These are phyloP conservation scores for Byssoonygena ceratinophila DNA, from an alignment of 2,329 filamentous ascomycete genomes.

Conservation along the genomic window DNA sequence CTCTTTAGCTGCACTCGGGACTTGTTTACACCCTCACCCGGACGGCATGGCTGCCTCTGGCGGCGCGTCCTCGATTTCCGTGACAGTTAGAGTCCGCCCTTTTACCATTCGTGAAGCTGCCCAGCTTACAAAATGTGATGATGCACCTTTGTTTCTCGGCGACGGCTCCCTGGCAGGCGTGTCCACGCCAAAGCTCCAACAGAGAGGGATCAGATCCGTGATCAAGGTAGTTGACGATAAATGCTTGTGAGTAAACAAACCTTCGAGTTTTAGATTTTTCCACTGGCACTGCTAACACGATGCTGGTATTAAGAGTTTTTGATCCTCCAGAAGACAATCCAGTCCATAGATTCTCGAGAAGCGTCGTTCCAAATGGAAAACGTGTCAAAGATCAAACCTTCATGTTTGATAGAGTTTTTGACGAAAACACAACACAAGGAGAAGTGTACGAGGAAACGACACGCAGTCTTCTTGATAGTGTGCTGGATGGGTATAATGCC, in stretches of 20 bases:
- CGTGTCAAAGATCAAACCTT: conserved; percentile 97
- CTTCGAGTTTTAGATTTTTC: not conserved
- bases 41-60: conserved; percentile 32
- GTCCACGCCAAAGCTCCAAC: conserved; percentile 71
- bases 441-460: conserved; percentile 96
- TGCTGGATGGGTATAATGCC: conserved; percentile 95
- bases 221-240: conserved; percentile 95
- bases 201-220: conserved; percentile 78
- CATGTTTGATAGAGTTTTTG: conserved; percentile 91
- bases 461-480: conserved; percentile 78
- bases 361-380: conserved; percentile 72
- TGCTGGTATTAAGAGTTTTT: conserved; percentile 58
- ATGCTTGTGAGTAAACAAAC: conserved; percentile 61
- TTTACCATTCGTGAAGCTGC: conserved; percentile 86
- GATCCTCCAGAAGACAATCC: conserved; percentile 93
- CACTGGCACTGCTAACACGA: conserved; percentile 15
- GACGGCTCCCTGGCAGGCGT: conserved; percentile 87
- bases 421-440: conserved; percentile 82
- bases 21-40: conserved; percentile 7
- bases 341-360: conserved; percentile 74
- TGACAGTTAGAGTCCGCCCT: conserved; percentile 51
- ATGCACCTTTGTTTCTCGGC: conserved; percentile 84
- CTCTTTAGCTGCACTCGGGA: not conserved
- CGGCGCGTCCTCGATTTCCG: conserved; percentile 42
- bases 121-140: conserved; percentile 66